Evolutionary conservation across 1,284 basidiomycete genomes (phyloP).

Genomic region (Ustilago trichophora): DNA sequence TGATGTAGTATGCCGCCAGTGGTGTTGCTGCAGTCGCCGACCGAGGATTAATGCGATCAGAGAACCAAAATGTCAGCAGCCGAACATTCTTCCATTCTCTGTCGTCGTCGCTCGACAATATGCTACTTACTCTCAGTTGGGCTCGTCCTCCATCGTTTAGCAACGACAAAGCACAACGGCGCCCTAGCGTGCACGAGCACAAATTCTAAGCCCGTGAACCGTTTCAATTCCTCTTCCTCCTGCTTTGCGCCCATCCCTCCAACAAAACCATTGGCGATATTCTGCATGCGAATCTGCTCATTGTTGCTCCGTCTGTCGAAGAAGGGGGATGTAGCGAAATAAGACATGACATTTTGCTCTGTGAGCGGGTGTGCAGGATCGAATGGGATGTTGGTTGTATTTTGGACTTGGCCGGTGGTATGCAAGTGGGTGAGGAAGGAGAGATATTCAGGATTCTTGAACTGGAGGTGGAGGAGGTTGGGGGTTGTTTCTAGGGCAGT

Average conservation of each 20-base stretch:
- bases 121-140: constrained; percentile 16
- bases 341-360: constrained; percentile 56
- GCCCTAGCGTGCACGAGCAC: constrained; percentile 51
- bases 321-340: constrained; percentile 62
- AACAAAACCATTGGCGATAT: constrained; percentile 40
- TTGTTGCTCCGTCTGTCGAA: constrained; percentile 61
- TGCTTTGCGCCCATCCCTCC: constrained; percentile 15
- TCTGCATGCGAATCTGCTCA: constrained; percentile 65
- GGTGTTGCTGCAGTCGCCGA: constrained; percentile 24
- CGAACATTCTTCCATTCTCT: no score
- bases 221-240: constrained; percentile 51
- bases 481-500: constrained; percentile 15
- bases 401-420: constrained; percentile 8
- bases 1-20: constrained; percentile 57
- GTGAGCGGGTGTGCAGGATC: constrained; percentile 34
- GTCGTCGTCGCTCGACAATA: neutral
- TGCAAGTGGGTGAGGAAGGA: constrained; percentile 49
- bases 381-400: constrained; percentile 3
- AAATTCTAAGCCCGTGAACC: constrained; percentile 61
- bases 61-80: no score
- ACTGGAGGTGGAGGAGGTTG: constrained; percentile 56
- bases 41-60: no score
- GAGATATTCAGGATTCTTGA: constrained; percentile 61
- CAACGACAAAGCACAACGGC: constrained; percentile 55
- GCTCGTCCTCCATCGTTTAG: constrained; percentile 49